These are phyloP conservation scores for Rhododendron mucronatum DNA, from an alignment of 148 eudicot genomes.

Conservation along the genomic window DNA sequence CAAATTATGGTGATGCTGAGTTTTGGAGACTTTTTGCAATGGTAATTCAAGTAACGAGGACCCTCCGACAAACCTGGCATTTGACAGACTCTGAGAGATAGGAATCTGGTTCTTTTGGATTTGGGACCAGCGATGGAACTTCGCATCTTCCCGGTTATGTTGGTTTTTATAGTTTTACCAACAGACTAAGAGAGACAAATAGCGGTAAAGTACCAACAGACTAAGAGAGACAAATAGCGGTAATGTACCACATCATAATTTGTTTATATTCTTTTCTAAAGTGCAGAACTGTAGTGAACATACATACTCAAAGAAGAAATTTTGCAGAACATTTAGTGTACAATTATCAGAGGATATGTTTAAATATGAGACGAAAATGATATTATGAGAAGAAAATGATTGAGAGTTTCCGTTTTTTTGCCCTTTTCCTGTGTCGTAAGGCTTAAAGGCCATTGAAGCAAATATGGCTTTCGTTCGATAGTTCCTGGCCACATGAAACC, in stretches of 20 bases:
- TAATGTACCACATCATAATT: slow-evolving; percentile 8
- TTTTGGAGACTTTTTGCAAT: slow-evolving; percentile 40
- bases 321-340: not conserved
- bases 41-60: slow-evolving; percentile 44
- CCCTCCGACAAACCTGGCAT: slow-evolving; percentile 37
- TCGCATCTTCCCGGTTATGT: slow-evolving; percentile 49
- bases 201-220: slow-evolving; percentile 47
- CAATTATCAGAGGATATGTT: not conserved
- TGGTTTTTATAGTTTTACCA: slow-evolving; percentile 48
- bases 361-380: not conserved
- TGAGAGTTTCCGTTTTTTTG: not conserved
- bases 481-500: not conserved
- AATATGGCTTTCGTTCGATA: not conserved
- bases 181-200: slow-evolving; percentile 32
- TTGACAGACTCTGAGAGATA: slow-evolving; percentile 46
- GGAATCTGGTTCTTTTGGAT: slow-evolving; percentile 44
- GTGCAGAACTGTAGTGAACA: not conserved
- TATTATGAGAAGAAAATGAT: not conserved
- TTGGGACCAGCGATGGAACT: slow-evolving; percentile 43
- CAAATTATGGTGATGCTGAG: slow-evolving; percentile 50
- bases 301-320: not conserved
- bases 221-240: slow-evolving; percentile 42
- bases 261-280: too few species aligned
- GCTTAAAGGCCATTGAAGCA: not conserved
- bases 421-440: not conserved